phyloP scores from a whole-genome alignment of 495 filamentous ascomycete genomes.

The Cetradonia linearis region DNA sequence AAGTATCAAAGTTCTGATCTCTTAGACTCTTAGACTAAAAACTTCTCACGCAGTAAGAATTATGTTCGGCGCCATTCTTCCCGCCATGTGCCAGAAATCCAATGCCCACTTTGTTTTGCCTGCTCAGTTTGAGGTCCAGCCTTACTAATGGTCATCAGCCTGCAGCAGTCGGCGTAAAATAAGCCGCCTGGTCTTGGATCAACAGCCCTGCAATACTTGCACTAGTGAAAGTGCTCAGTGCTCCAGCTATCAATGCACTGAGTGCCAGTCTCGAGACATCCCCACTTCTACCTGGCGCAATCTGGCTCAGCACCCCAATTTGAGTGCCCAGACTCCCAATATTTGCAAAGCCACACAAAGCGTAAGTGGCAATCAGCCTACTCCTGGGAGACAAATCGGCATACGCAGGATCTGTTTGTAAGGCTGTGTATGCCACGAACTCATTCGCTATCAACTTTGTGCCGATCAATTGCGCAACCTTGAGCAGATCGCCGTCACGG shows the following conservation, averaged over 20 bases:
- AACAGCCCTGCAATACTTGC: conserved; percentile 72
- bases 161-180: conserved; percentile 21
- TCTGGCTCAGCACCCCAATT: conserved; percentile 73
- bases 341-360: conserved; percentile 58
- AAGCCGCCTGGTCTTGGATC: conserved; percentile 44
- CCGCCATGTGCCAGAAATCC: neutral
- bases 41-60: neutral
- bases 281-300: conserved; percentile 60
- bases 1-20: neutral
- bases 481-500: conserved; percentile 48
- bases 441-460: conserved; percentile 73
- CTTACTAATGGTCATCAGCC: neutral
- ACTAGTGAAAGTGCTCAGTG: conserved; percentile 68
- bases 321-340: conserved; percentile 75
- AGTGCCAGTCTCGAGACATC: conserved; percentile 69
- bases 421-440: conserved; percentile 48
- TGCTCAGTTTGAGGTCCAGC: neutral
- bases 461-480: conserved; percentile 70
- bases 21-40: neutral
- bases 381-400: conserved; percentile 48
- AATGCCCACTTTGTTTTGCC: neutral
- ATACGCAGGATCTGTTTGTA: conserved; percentile 41
- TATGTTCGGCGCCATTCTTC: neutral
- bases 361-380: conserved; percentile 24
- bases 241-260: conserved; percentile 66